Conservation (phyloP, 129 eudicot species). For the Rutidosis leptorrhynchoides region DNA sequence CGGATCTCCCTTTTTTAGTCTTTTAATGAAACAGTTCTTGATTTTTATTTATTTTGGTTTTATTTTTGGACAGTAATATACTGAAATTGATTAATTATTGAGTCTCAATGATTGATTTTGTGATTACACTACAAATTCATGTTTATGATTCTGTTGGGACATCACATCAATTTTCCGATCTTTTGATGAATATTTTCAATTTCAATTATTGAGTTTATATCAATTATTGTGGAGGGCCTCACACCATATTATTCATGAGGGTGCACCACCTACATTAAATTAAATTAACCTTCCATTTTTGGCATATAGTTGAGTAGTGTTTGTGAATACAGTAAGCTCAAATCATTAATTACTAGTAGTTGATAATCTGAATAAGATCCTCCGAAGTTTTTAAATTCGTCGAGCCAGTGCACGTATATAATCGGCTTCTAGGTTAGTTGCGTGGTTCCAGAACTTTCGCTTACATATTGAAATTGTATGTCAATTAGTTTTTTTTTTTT, state of each 20-base stretch:
- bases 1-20: conserved; percentile 6
- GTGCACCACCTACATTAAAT: conserved; percentile 22
- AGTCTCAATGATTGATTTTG: conserved; percentile 27
- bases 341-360: conserved; percentile 6
- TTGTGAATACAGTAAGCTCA: conserved; percentile 7
- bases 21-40: not conserved
- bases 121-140: conserved; percentile 21
- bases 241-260: conserved; percentile 19
- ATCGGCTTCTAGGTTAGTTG: not conserved
- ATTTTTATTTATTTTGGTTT: conserved; percentile 12
- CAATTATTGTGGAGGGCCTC: conserved; percentile 1
- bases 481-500: not conserved
- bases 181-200: conserved; percentile 4
- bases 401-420: conserved; percentile 2
- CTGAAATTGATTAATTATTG: not conserved
- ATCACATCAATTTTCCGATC: conserved; percentile 31
- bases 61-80: conserved; percentile 2
- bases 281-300: conserved; percentile 1
- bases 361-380: conserved; percentile 11
- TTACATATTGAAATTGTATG: not conserved
- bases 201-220: conserved; percentile 18
- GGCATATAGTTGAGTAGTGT: not conserved
- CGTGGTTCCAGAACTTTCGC: not conserved
- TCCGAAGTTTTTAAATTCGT: conserved; percentile 11
- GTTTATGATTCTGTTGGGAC: conserved; percentile 26